Base-by-base conservation (phyloP, 495 filamentous ascomycete species). In the Bryoglossum gracile region DNA sequence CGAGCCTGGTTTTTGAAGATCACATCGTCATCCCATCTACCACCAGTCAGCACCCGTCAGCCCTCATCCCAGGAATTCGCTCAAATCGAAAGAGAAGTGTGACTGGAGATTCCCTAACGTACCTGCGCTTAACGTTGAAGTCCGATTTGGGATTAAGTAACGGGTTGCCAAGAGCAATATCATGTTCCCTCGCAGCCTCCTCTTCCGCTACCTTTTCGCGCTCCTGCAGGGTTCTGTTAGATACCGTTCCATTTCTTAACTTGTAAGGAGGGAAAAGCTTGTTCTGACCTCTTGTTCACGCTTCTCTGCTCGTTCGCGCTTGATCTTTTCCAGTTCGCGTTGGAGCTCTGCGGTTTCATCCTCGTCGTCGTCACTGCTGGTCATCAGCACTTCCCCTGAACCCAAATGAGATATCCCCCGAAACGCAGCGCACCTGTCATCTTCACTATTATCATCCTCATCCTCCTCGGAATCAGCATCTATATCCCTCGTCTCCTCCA, bases 1-100 rank as follows among this genome's bases (percentile, higher is more conserved):
- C 94, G 78, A 25, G 90, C 92, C 66, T 97, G 92, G 66, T 98
- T 98, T 72, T 94, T 95, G 69, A 98, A 98, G 14, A 98, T 89
- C n/a, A 98, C 92, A 69, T 98, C 92, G 52, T 98, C 92, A 56
- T 98, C 92, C 92, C 92, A 98, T 60, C 89, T 78, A 21, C 19
- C 3, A 32, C 17, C n/a, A n/a, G n/a, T n/a, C n/a, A n/a, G n/a
- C n/a, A n/a, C 38, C 14, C n/a, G 28, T 48, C 17, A 56, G 48
- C n/a, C n/a, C n/a, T n/a, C n/a, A n/a, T n/a, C n/a, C n/a, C n/a
- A n/a, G n/a, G n/a, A n/a, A n/a, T n/a, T n/a, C n/a, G n/a, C n/a
- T n/a, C n/a, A n/a, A n/a, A n/a, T n/a, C 19, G 62, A 60, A 56
- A 64, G 17, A 22, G 64, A 34, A 62, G 57, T 51, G 73, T 70